Base-by-base conservation (phyloP, 2,329 filamentous ascomycete genomes). In the Periconia sp. region DNA sequence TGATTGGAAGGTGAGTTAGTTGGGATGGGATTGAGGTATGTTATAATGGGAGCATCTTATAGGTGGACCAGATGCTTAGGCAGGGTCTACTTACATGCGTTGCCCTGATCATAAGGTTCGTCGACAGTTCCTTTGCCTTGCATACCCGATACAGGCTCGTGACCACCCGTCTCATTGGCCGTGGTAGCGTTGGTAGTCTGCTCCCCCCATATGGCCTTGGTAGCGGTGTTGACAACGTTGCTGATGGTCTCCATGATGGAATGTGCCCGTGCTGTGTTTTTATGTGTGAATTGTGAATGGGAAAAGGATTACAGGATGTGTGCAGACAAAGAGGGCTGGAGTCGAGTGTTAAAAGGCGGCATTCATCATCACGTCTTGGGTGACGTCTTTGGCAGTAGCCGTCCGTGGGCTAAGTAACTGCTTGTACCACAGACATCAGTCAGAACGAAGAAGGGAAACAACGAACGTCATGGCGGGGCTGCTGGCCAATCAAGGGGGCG, bases 21-120 rank as follows among this genome's bases (percentile, higher is more conserved):
- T 30, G 17, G 19, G 15, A 14, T 11, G 41, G 44, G 19, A 37
- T 37, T n/a, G 15, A 14, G 31, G 14, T 14, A 14, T 33, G 7
- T 14, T 8, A 33, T 14, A 33, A 14, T 33, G 31, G 31, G 14
- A 33, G 31, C 31, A 8, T 8, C 31, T 33, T 7, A 7, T n/a
- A n/a, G 31, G 8, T 33, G 31, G 31, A 14, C 8, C 8, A 8
- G 33, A 37, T 37, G 33, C 11, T 37, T 37, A n/a, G 11, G 33
- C 37, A 20, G 11, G 19, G 19, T 49, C n/a, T 11, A 59, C 76
- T 61, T 72, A 85, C 79, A 82, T 77, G 84, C 75, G 71, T 94
- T 94, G 46, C 91, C 91, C 53, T 85, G 85, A 68, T 94, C 91
- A 64, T 86, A 95, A 0, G 91, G 91, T 70, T 93, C 87, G 13